phyloP scores from a whole-genome alignment of 2,329 filamentous ascomycete genomes.

The Myrmaecium sp. region DNA sequence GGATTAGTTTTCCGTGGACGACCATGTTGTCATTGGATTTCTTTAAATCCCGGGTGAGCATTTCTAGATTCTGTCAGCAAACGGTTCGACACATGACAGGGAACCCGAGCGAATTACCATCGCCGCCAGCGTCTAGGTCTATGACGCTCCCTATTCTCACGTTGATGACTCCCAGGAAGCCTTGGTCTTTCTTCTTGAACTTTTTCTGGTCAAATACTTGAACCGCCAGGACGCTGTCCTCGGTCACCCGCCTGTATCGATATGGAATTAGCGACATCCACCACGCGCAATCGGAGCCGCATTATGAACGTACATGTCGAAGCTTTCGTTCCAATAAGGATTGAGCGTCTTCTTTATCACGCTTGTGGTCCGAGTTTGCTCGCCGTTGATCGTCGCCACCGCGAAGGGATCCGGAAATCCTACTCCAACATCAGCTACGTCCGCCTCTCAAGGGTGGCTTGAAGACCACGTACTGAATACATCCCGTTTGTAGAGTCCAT shows the following conservation, averaged over 20 bases:
- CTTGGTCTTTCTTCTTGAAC: constrained; percentile 99
- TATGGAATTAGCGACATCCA: constrained; percentile 9
- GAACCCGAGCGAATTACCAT: constrained; percentile 45
- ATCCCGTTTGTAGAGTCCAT: constrained; percentile 97
- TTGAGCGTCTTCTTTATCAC: constrained; percentile 96
- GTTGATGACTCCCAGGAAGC: constrained; percentile 95
- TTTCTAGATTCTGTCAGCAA: constrained; percentile 41
- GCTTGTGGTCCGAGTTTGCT: constrained; percentile 94
- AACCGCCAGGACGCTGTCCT: constrained; percentile 91
- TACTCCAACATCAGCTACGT: constrained; percentile 29
- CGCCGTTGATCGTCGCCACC: constrained; percentile 89
- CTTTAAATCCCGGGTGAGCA: constrained; percentile 93
- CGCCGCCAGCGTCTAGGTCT: constrained; percentile 72
- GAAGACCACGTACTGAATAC: constrained; percentile 76
- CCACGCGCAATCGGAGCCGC: constrained; percentile 5
- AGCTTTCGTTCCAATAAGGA: constrained; percentile 99
- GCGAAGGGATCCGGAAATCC: constrained; percentile 97
- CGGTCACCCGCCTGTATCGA: constrained; percentile 59
- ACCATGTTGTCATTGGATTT: constrained; percentile 97
- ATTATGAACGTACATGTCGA: constrained; percentile 67
- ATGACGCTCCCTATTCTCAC: constrained; percentile 89
- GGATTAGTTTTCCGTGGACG: constrained; percentile 92
- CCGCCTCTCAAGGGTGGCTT: too few species aligned
- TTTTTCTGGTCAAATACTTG: constrained; percentile 99
- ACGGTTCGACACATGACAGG: constrained; percentile 2